Conservation (phyloP, 2,329 filamentous ascomycete species). For the Sodiomyces alkalinus region DNA sequence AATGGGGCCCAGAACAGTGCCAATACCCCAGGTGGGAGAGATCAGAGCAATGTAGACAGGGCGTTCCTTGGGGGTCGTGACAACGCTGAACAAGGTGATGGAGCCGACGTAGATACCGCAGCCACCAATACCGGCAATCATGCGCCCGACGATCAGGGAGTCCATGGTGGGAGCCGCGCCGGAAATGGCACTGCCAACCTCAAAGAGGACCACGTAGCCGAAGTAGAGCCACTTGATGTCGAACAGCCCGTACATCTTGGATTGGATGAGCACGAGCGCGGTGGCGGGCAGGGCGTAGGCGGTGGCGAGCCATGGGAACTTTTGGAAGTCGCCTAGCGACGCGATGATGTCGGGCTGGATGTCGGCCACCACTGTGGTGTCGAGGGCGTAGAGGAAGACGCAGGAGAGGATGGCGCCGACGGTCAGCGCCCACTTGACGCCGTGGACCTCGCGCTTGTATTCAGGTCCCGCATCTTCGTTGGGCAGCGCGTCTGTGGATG, state of each 20-base stretch:
- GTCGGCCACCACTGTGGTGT: constrained; percentile 30
- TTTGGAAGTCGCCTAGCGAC: constrained; percentile 17
- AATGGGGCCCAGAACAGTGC: constrained; percentile 20
- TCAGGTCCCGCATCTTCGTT: too few relatives aligned
- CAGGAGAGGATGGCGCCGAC: constrained; percentile 8
- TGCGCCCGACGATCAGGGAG: constrained; percentile 28
- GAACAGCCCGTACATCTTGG: constrained; percentile 17
- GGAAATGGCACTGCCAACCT: constrained; percentile 22
- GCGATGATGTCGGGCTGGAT: constrained; percentile 23
- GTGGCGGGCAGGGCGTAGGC: constrained; percentile 12
- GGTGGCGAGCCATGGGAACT: constrained; percentile 22
- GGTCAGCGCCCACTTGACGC: constrained; percentile 7
- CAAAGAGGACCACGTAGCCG: constrained; percentile 16
- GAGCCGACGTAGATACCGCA: constrained; percentile 21
- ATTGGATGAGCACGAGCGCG: constrained; percentile 9
- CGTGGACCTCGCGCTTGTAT: constrained; percentile 3
- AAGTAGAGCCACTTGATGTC: constrained; percentile 18
- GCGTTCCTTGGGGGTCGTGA: constrained; percentile 13
- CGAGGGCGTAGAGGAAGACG: constrained; percentile 20
- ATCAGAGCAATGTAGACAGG: constrained; percentile 11
- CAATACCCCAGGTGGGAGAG: constrained; percentile 21
- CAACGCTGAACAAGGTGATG: constrained; percentile 6
- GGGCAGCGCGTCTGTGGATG: too few relatives aligned
- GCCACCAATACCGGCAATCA: constrained; percentile 25
- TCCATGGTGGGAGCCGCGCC: constrained; percentile 26